phyloP scores from a whole-genome alignment of 2,329 filamentous ascomycete species.

The Cercospora beticola region DNA sequence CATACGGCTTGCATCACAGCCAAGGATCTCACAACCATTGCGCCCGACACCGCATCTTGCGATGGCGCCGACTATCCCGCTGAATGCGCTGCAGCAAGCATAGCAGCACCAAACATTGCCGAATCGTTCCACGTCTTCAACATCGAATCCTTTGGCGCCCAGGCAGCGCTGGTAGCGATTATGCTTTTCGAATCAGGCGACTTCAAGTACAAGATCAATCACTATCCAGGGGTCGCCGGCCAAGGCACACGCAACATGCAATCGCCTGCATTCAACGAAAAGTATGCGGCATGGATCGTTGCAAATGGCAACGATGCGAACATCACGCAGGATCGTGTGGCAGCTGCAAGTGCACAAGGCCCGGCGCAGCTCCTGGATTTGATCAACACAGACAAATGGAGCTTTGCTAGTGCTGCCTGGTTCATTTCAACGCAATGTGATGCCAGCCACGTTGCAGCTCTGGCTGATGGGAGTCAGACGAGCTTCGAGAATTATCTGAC shows the following conservation, averaged over 20 bases:
- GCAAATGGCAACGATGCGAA: conserved; percentile 33
- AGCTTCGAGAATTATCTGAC: conserved; percentile 57
- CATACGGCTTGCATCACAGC: conserved; percentile 33
- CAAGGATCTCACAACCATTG: conserved; percentile 53
- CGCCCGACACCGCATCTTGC: conserved; percentile 59
- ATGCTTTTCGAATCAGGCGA: conserved; percentile 68
- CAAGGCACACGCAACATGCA: conserved; percentile 74
- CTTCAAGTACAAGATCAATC: conserved; percentile 71
- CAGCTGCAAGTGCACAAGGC: conserved; percentile 34
- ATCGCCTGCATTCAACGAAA: conserved; percentile 53
- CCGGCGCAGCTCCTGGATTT: conserved; percentile 51
- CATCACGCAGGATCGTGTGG: conserved; percentile 12
- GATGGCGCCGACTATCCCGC: conserved; percentile 44
- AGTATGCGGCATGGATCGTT: conserved; percentile 55
- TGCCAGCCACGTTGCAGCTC: conserved; percentile 42
- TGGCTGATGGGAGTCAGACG: conserved; percentile 49
- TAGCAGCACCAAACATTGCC: conserved; percentile 60
- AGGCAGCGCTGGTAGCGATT: conserved; percentile 68
- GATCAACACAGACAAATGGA: conserved; percentile 49
- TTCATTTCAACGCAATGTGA: conserved; percentile 58
- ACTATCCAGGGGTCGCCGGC: conserved; percentile 60
- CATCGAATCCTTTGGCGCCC: conserved; percentile 57
- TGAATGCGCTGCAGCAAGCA: conserved; percentile 66
- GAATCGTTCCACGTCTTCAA: conserved; percentile 58
- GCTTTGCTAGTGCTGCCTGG: conserved; percentile 63